Conservation (phyloP, 192 early-diverging fungal species). For the Dispira parvispora region DNA sequence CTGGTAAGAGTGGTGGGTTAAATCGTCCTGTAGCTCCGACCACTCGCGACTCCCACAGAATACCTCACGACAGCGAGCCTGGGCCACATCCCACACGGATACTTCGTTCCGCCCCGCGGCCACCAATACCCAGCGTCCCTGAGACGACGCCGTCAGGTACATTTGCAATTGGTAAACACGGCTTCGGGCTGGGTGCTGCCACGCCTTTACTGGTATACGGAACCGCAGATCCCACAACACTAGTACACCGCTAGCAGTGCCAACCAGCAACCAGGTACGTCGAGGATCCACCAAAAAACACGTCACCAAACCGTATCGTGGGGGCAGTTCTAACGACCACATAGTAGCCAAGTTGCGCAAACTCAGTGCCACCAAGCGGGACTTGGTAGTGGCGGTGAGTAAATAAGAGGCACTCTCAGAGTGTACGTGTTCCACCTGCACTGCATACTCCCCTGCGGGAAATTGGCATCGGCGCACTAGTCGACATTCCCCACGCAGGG, state of each 20-base stretch:
- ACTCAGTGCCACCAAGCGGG: conserved; percentile 15
- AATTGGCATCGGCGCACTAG: not conserved
- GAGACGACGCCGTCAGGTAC: conserved; percentile 26
- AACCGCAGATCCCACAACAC: conserved; percentile 69
- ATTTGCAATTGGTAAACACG: conserved; percentile 37
- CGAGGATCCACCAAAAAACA: conserved; percentile 42
- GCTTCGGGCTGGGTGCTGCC: conserved; percentile 53
- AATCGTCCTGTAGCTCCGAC: conserved; percentile 23
- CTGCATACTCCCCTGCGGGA: not conserved
- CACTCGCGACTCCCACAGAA: conserved; percentile 41
- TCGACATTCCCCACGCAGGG: not conserved
- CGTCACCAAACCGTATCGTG: conserved; percentile 39
- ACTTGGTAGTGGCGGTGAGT: conserved; percentile 14
- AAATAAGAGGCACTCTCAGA: not conserved
- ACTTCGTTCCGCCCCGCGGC: conserved; percentile 57
- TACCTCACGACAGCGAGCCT: conserved; percentile 47
- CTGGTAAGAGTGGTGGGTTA: conserved; percentile 31
- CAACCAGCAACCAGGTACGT: conserved; percentile 49
- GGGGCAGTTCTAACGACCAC: not conserved
- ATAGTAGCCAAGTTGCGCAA: not conserved
- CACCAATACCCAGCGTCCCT: conserved; percentile 36
- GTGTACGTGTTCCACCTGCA: not conserved
- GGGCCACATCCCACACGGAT: conserved; percentile 67
- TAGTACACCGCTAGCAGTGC: conserved; percentile 58
- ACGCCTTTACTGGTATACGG: conserved; percentile 43